Conservation (phyloP, 495 filamentous ascomycete genomes). For the Bryoglossum gracile region DNA sequence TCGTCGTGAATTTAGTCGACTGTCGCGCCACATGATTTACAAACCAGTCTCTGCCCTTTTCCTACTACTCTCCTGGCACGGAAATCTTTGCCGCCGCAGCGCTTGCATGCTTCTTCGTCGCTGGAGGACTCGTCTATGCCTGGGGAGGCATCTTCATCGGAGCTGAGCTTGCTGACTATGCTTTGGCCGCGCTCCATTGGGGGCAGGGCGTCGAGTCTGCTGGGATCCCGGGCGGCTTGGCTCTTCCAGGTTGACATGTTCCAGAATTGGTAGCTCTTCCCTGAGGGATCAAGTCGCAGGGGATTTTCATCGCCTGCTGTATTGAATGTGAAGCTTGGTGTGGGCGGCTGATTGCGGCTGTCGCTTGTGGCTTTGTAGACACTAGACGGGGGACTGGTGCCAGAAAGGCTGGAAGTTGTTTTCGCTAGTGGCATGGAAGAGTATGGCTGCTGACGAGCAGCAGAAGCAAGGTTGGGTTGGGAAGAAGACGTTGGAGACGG, state of each 20-base stretch:
- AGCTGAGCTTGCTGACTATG: constrained; percentile 19
- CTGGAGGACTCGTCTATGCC: constrained; percentile 14
- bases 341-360: constrained; percentile 18
- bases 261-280: constrained; percentile 25
- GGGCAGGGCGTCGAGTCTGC: constrained; percentile 12
- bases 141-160: constrained; percentile 12
- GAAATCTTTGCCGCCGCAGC: constrained; percentile 25
- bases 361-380: constrained; percentile 7
- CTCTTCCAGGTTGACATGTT: constrained; percentile 18
- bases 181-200: constrained; percentile 2
- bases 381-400: constrained; percentile 19
- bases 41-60: constrained; percentile 22
- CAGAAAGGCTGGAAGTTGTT: constrained; percentile 17
- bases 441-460: constrained; percentile 36
- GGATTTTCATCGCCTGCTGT: constrained; percentile 14
- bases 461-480: constrained; percentile 33
- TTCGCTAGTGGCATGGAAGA: constrained; percentile 20
- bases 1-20: constrained; percentile 3
- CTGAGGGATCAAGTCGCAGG: constrained; percentile 8
- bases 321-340: constrained; percentile 24
- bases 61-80: constrained; percentile 18
- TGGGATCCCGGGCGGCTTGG: constrained; percentile 8
- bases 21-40: constrained; percentile 21
- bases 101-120: constrained; percentile 22
- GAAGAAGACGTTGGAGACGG: constrained; percentile 27